These are phyloP conservation scores for Sindora glabra DNA, from an alignment of 306 rosid genomes.

Conservation along the genomic window DNA sequence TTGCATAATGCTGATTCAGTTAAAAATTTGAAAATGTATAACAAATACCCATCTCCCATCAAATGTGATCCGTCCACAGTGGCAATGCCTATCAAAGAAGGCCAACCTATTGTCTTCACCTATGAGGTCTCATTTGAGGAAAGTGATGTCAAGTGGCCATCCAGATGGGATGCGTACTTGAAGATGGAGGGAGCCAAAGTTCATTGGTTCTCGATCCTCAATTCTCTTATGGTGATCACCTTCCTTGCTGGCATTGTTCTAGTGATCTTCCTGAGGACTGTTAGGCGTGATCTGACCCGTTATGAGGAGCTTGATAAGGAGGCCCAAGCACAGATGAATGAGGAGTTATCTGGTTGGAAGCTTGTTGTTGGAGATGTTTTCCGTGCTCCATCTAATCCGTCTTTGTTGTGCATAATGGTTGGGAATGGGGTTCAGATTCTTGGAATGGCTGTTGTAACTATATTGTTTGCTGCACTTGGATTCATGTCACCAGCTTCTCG, in stretches of 20 bases:
- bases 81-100: slow-evolving; percentile 66
- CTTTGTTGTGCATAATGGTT: slow-evolving; percentile 80
- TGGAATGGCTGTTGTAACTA: slow-evolving; percentile 96
- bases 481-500: slow-evolving; percentile 99
- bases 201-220: slow-evolving; percentile 94
- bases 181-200: slow-evolving; percentile 97
- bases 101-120: slow-evolving; percentile 62
- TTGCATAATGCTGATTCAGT: slow-evolving; percentile 41
- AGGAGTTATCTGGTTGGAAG: slow-evolving; percentile 97
- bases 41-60: slow-evolving; percentile 42
- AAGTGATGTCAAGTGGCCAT: slow-evolving; percentile 96
- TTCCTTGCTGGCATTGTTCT: slow-evolving; percentile 95
- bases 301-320: slow-evolving; percentile 98
- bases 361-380: slow-evolving; percentile 97
- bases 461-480: slow-evolving; percentile 92
- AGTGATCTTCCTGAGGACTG: slow-evolving; percentile 88
- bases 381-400: slow-evolving; percentile 73
- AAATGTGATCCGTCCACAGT: slow-evolving; percentile 71
- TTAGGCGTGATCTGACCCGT: slow-evolving; percentile 80
- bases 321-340: slow-evolving; percentile 98
- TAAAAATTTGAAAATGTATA: slow-evolving; percentile 47
- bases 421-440: slow-evolving; percentile 95
- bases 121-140: slow-evolving; percentile 84
- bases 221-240: slow-evolving; percentile 91
- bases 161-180: slow-evolving; percentile 98